A percentile compares a stretch with the other conserved stretches of the same genome.
phyloP scores from a whole-genome alignment of 2,329 filamentous ascomycete genomes.

The Colletotrichum spinosum region DNA sequence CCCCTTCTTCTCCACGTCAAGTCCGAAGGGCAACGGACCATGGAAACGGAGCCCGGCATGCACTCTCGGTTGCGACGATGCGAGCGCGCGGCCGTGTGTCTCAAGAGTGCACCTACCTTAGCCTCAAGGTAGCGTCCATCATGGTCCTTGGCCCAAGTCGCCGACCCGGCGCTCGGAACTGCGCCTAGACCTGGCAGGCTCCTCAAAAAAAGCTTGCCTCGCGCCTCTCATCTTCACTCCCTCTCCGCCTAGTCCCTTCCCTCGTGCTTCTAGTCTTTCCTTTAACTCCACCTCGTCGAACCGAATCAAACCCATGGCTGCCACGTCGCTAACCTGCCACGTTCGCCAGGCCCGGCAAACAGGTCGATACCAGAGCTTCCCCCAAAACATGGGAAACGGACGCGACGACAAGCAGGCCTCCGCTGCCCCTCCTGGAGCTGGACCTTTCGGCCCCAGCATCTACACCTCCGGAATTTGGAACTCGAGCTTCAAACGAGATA shows the following conservation, averaged over 20 bases:
- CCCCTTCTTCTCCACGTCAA: constrained; percentile 30
- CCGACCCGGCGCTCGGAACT: constrained; percentile 34
- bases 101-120: constrained; percentile 47
- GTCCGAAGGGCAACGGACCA: constrained; percentile 23
- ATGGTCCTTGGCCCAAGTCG: constrained; percentile 31
- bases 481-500: constrained; percentile 49
- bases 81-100: constrained; percentile 48
- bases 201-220: constrained; percentile 33
- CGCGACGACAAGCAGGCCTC: constrained; percentile 44
- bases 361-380: constrained; percentile 53
- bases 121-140: constrained; percentile 40
- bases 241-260: constrained; percentile 26
- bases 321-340: constrained; percentile 35
- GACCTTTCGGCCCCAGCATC: constrained; percentile 48
- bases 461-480: constrained; percentile 54
- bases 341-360: constrained; percentile 47
- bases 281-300: constrained; percentile 29
- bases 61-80: constrained; percentile 38
- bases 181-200: constrained; percentile 35
- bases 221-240: constrained; percentile 21
- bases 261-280: neutral
- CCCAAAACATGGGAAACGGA: constrained; percentile 44
- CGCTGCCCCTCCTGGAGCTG: constrained; percentile 48
- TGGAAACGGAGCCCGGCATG: neutral
- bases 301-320: constrained; percentile 20